Percentiles rank a stretch among this genome's conserved stretches.
Conservation (phyloP, 257 asterid genomes). For the Anisodus tanguticus region DNA sequence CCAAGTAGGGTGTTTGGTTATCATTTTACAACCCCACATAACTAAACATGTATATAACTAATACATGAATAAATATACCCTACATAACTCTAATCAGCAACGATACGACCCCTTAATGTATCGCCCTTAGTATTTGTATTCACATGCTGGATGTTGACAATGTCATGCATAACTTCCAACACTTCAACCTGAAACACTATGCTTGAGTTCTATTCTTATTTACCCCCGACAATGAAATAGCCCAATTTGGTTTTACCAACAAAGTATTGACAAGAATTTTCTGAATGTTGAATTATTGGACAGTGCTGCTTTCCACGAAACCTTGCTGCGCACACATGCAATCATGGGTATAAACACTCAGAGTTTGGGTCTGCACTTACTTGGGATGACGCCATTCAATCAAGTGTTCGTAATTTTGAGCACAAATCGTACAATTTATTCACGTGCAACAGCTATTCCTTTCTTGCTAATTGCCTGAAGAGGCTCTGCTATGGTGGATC, state of each 20-base stretch:
- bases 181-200: neutral
- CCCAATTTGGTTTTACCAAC: slow-evolving; percentile 6
- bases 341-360: slow-evolving; percentile 62
- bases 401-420: slow-evolving; percentile 61
- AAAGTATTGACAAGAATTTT: slow-evolving; percentile 8
- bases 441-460: slow-evolving; percentile 90
- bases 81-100: too few relatives aligned
- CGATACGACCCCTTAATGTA: neutral
- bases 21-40: too few relatives aligned
- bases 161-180: neutral
- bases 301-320: slow-evolving; percentile 86
- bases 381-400: slow-evolving; percentile 85
- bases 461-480: slow-evolving; percentile 74
- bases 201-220: neutral
- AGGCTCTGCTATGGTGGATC: slow-evolving; percentile 70
- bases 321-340: slow-evolving; percentile 72
- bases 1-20: too few relatives aligned
- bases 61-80: too few relatives aligned
- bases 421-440: slow-evolving; percentile 80
- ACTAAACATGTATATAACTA: neutral
- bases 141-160: neutral
- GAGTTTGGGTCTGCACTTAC: slow-evolving; percentile 74
- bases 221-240: neutral
- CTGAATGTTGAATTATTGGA: slow-evolving; percentile 25
- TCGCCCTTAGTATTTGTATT: neutral